Evolutionary conservation across 2,329 filamentous ascomycete species (phyloP), one percentile per base, ranked within the genome.

Genomic region (Neofusicoccum laricinum): DNA sequence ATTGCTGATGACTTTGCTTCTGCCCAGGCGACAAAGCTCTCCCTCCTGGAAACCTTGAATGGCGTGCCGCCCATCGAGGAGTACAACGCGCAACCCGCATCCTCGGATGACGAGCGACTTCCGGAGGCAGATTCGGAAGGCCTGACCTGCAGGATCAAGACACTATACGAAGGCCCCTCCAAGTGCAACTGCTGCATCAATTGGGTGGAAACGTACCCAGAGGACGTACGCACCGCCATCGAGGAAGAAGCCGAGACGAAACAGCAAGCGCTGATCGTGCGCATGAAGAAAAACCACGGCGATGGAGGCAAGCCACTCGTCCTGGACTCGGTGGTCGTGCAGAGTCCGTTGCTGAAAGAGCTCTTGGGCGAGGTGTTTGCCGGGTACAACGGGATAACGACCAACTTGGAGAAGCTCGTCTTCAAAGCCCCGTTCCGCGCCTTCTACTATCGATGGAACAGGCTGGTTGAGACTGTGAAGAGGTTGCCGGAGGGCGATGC

Each of bases 401-500:
- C 72, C 6, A 69, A 68, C 36, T 66, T 77, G 36, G 70, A 74
- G 53, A 65, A 70, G 12, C 65, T 77, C 12, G 72, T 69, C 2
- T 76, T 78, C 65, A 68, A 68, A 1, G 68, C 66, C 4, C 76
- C 76, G 2, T 78, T 78, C 64, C 66, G 70, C 6, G 70, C 71
- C 2, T 77, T 78, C 66, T 72, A 76, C 46, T 71, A 77, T 66
- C 69, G 75, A 8, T 78, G 75, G 75, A 65, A 67, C 3, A 64
- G 64, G 14, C 71, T 76, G 57, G 65, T 68, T 11, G 66, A 71
- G 41, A 66, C 66, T 8, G 65, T 69, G 7, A 63, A 70, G 32
- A 62, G 62, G 12, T 66, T 68, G 71, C 32, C 70, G 68, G 4
- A 74, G 67, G 15, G 71, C 4, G 73, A 69, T 19, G 75, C 71